phyloP scores from a whole-genome alignment of 225 moss, liverwort and hornwort genomes.

The Lunularia cruciata region DNA sequence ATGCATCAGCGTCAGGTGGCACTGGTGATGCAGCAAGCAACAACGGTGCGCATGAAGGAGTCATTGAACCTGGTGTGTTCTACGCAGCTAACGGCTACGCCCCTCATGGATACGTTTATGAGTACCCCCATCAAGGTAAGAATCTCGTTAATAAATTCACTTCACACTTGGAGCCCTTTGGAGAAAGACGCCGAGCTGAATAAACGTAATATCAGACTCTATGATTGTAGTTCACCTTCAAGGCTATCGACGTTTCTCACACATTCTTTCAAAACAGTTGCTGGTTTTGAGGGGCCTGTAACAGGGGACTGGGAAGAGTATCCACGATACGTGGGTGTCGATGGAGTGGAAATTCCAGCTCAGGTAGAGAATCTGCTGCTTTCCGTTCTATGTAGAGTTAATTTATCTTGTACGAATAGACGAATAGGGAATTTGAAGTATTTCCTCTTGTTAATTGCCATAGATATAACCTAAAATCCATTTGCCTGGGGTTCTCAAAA shows the following conservation, averaged over 20 bases:
- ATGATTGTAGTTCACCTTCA: not conserved
- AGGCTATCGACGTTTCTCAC: not conserved
- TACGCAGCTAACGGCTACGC: constrained; percentile 69
- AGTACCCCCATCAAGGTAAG: constrained; percentile 79
- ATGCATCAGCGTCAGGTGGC: constrained; percentile 80
- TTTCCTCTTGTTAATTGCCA: too few species aligned
- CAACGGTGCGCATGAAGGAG: constrained; percentile 70
- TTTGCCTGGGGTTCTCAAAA: not conserved
- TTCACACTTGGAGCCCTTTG: not conserved
- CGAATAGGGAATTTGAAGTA: too few species aligned
- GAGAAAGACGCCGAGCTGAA: not conserved
- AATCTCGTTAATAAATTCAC: not conserved
- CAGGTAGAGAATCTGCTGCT: constrained; percentile 44
- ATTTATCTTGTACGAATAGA: too few species aligned
- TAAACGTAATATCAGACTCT: not conserved
- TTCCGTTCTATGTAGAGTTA: not conserved
- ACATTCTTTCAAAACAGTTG: constrained; percentile 9
- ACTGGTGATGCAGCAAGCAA: constrained; percentile 83
- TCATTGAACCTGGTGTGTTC: constrained; percentile 71
- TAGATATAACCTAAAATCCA: not conserved
- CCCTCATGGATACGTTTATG: constrained; percentile 83
- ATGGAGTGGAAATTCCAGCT: constrained; percentile 82
- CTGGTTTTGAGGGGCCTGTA: constrained; percentile 73
- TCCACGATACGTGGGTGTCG: constrained; percentile 64
- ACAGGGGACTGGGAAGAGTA: constrained; percentile 95